Conservation (phyloP, 306 rosid genomes). For the Astragalus glycyphyllos region DNA sequence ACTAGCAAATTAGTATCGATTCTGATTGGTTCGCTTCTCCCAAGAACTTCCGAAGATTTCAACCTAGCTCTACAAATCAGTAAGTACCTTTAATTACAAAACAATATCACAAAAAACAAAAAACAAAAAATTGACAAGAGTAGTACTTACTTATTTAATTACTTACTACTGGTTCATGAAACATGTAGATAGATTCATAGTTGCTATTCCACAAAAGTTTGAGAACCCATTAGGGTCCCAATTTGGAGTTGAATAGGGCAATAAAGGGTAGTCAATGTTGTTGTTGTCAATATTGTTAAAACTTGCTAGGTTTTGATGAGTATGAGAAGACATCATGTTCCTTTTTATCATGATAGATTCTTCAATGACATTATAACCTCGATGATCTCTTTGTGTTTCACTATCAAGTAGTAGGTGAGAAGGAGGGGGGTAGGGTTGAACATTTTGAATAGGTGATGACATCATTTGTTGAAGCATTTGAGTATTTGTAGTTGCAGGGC, state of each 20-base stretch:
- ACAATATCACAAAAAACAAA: background rate
- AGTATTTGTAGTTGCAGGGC: conserved; percentile 30
- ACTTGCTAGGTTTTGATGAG: conserved; percentile 38
- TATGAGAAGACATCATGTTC: conserved; percentile 42
- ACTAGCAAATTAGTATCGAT: conserved; percentile 41
- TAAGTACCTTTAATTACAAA: conserved; percentile 28
- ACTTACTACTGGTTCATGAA: conserved; percentile 48
- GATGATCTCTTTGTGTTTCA: conserved; percentile 37
- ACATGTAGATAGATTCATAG: conserved; percentile 53
- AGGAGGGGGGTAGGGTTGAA: conserved; percentile 39
- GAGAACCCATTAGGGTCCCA: conserved; percentile 61
- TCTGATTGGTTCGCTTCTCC: conserved; percentile 51
- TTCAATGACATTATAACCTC: conserved; percentile 41
- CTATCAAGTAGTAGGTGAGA: background rate
- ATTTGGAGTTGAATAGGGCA: conserved; percentile 61
- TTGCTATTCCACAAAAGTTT: conserved; percentile 47
- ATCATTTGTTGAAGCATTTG: conserved; percentile 51
- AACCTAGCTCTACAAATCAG: conserved; percentile 54
- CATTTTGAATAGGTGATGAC: conserved; percentile 30
- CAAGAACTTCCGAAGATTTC: conserved; percentile 48
- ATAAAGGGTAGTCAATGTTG: conserved; percentile 38
- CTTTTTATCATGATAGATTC: conserved; percentile 53
- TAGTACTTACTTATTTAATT: background rate
- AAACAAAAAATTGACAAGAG: background rate
- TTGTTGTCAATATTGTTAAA: conserved; percentile 24